Percentiles rank a stretch among this genome's conserved stretches.
These are phyloP conservation scores for Macadamia integrifolia DNA, from an alignment of 164 flowering plant species.

Conservation along the genomic window DNA sequence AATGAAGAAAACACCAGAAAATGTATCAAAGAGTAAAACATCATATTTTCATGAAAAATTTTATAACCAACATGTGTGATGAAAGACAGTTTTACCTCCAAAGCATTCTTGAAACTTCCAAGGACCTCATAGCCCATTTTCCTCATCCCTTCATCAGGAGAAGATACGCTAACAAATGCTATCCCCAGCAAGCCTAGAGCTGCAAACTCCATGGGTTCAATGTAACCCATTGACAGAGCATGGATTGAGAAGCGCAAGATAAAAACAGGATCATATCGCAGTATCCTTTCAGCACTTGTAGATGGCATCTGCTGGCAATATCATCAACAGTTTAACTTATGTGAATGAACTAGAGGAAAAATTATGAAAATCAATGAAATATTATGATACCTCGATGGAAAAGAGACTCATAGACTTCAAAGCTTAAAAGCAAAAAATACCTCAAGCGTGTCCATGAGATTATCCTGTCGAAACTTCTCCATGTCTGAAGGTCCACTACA, in stretches of 20 bases:
- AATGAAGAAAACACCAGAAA: neutral
- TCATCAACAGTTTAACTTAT: slow-evolving; percentile 10
- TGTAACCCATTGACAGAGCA: slow-evolving; percentile 50
- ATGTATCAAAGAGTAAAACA: neutral
- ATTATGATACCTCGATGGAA: neutral
- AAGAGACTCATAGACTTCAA: neutral
- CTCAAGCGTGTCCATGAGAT: slow-evolving; percentile 16
- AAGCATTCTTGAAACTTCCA: slow-evolving; percentile 47
- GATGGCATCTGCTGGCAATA: slow-evolving; percentile 31
- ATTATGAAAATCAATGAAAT: neutral
- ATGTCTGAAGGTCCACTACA: slow-evolving; percentile 12
- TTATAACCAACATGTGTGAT: neutral
- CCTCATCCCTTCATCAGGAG: slow-evolving; percentile 66
- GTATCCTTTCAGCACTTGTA: slow-evolving; percentile 20
- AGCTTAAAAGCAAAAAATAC: slow-evolving; percentile 25
- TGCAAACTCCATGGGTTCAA: slow-evolving; percentile 80
- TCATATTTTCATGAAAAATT: neutral
- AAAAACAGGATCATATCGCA: slow-evolving; percentile 77
- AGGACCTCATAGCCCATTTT: slow-evolving; percentile 72
- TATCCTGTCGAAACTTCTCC: slow-evolving; percentile 23
- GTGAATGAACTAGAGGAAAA: slow-evolving; percentile 4
- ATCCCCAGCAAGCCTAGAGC: slow-evolving; percentile 81
- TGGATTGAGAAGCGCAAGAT: slow-evolving; percentile 72
- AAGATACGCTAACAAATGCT: slow-evolving; percentile 73
- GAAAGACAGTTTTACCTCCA: slow-evolving; percentile 46